Conservation (phyloP, 2,329 filamentous ascomycete genomes). For the Chaetomium sp. region DNA sequence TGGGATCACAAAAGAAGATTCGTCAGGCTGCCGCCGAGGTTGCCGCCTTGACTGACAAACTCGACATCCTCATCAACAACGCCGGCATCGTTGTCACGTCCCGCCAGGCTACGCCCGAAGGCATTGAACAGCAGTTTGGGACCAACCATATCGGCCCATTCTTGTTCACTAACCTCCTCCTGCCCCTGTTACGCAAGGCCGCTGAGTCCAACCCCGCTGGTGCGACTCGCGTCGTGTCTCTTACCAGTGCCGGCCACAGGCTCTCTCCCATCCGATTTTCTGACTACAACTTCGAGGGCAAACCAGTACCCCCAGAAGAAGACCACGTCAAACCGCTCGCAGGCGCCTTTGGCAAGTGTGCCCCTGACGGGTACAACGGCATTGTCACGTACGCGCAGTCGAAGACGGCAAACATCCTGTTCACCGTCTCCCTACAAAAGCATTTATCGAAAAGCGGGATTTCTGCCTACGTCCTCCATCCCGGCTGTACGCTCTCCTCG, state of each 20-base stretch:
- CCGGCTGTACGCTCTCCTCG: constrained; percentile 41
- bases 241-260: constrained; percentile 47
- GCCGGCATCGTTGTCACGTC: constrained; percentile 42
- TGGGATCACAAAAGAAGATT: constrained; percentile 44
- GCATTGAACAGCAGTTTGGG: constrained; percentile 42
- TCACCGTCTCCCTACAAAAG: constrained; percentile 45
- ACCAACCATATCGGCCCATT: constrained; percentile 56
- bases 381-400: constrained; percentile 53
- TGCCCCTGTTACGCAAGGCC: constrained; percentile 47
- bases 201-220: constrained; percentile 37
- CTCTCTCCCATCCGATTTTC: constrained; percentile 48
- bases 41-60: constrained; percentile 35
- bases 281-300: constrained; percentile 49
- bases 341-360: constrained; percentile 38
- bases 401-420: constrained; percentile 55
- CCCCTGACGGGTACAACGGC: constrained; percentile 43
- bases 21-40: constrained; percentile 44
- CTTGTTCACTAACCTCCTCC: constrained; percentile 51
- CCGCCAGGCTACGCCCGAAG: constrained; percentile 41
- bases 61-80: constrained; percentile 50
- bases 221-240: constrained; percentile 45
- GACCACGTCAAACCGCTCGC: constrained; percentile 37
- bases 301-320: constrained; percentile 41
- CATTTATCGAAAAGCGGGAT: constrained; percentile 40
- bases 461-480: constrained; percentile 46